phyloP scores from a whole-genome alignment of 2,329 filamentous ascomycete genomes.

The Tolypocladium ophioglossoides region DNA sequence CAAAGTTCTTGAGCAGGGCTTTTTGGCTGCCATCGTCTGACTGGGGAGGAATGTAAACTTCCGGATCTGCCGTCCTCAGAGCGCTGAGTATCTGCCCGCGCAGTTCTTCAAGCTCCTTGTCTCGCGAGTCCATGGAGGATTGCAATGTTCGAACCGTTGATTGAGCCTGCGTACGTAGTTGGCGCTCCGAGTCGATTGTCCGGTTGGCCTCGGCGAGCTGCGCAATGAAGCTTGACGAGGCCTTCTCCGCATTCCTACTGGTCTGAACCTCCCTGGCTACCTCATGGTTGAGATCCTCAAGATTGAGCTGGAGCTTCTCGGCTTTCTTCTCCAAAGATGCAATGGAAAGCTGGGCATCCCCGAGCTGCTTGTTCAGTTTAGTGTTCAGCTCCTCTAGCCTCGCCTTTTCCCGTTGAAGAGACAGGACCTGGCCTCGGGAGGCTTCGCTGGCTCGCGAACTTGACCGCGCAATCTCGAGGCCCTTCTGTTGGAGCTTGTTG shows the following conservation, averaged over 20 bases:
- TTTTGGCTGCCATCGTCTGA: constrained; percentile 50
- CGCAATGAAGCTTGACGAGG: constrained; percentile 65
- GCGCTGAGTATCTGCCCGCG: constrained; percentile 70
- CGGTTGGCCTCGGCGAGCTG: constrained; percentile 85
- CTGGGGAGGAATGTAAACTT: constrained; percentile 52
- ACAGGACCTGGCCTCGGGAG: constrained; percentile 63
- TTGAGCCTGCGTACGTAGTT: constrained; percentile 76
- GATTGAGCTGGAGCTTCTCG: constrained; percentile 76
- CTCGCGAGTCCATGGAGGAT: constrained; percentile 63
- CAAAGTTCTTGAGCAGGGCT: constrained; percentile 63
- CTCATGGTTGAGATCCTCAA: constrained; percentile 91
- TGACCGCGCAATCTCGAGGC: constrained; percentile 86
- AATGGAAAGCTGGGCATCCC: constrained; percentile 72
- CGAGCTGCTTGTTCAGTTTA: constrained; percentile 73
- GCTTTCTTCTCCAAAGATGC: constrained; percentile 86
- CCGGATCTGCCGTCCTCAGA: constrained; percentile 80
- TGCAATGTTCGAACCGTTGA: constrained; percentile 76
- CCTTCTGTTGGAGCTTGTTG: constrained; percentile 96
- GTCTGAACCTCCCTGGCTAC: constrained; percentile 82
- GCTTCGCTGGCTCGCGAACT: constrained; percentile 78
- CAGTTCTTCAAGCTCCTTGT: constrained; percentile 71
- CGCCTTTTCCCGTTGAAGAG: constrained; percentile 72
- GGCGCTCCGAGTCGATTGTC: constrained; percentile 81
- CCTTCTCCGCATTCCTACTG: constrained; percentile 82
- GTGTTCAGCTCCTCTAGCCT: constrained; percentile 75